A percentile compares a stretch with the other conserved stretches of the same genome.
phyloP scores from a whole-genome alignment of 306 rosid genomes.

The Chamaecrista fasciculata region DNA sequence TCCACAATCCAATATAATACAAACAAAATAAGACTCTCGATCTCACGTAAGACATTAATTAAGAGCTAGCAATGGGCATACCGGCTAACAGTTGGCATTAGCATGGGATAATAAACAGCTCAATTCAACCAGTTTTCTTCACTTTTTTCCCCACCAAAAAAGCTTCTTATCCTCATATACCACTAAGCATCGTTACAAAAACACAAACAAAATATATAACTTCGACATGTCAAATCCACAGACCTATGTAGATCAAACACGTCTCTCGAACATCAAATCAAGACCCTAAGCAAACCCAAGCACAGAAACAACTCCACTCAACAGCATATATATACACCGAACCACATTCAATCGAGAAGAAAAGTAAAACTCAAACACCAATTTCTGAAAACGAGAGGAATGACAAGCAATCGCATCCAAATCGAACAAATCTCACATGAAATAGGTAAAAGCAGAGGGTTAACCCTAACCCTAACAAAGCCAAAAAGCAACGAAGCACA shows the following conservation, averaged over 20 bases:
- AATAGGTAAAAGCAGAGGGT: neutral
- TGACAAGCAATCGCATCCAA: neutral
- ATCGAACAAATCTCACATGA: neutral
- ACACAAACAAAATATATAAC: neutral
- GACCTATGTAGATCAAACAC: neutral
- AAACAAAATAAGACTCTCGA: neutral
- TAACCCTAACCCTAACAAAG: slow-evolving; percentile 26
- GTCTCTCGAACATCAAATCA: neutral
- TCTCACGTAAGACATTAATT: neutral
- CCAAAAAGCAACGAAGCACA: neutral
- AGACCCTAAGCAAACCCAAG: neutral
- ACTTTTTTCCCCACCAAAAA: neutral
- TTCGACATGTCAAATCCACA: neutral
- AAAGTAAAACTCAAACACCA: neutral
- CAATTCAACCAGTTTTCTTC: neutral
- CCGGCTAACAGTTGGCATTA: neutral
- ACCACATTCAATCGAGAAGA: neutral
- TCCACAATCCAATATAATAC: neutral
- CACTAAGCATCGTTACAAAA: neutral
- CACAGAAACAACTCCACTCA: neutral
- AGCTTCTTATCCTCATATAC: neutral
- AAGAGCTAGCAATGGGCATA: neutral
- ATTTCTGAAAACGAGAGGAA: neutral
- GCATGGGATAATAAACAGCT: neutral
- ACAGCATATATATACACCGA: neutral